Base-by-base conservation (phyloP, 257 asterid species). In the Solanum arcanum region DNA sequence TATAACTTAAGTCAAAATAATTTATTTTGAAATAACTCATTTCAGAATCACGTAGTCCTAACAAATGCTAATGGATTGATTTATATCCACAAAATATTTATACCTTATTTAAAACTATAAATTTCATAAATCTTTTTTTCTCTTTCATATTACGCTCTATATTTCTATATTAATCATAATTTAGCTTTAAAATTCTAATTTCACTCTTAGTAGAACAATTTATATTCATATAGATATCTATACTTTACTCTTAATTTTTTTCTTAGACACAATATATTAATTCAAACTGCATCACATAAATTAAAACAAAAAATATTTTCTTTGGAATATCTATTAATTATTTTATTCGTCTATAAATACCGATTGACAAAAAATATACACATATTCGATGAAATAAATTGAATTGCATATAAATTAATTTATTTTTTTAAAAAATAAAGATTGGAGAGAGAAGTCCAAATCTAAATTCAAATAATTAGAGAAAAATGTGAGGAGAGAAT, bases 401-500 rank as follows among this genome's bases (percentile, higher is more conserved):
- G 69, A 60, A 6, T 60, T 60, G 29, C 25, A 23, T 60, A 60
- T 23, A 60, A 60, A 23, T 60, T 60, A 21, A 23, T 21, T 60
- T 60, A 4, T 3, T 14, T 47, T 2, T 37, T 6, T 1, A 0
- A 9, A 20, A 60, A 21, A 31, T 31, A 3, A 4, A 60, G 68
- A 60, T 85, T 27, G 81, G 76, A 69, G 90, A 80, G 83, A 88
- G 89, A 56, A 88, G 82, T 39, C 21, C 56, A 23, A 74, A 75
- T 75, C 20, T 1, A 75, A 75, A 76, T 21, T 60, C 68, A 60
- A 60, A 9, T 60, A 60, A 60, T 60, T 60, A 60, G 68, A 76
- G 16, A 35, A 42, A 41, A 60, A 37, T 84, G 25, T 87, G 95
- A 92, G 97, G 97, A 88, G 89, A 86, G 83, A 77, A 94, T 86